phyloP scores from a whole-genome alignment of 495 filamentous ascomycete species.

The Polyplosphaeria fusca region DNA sequence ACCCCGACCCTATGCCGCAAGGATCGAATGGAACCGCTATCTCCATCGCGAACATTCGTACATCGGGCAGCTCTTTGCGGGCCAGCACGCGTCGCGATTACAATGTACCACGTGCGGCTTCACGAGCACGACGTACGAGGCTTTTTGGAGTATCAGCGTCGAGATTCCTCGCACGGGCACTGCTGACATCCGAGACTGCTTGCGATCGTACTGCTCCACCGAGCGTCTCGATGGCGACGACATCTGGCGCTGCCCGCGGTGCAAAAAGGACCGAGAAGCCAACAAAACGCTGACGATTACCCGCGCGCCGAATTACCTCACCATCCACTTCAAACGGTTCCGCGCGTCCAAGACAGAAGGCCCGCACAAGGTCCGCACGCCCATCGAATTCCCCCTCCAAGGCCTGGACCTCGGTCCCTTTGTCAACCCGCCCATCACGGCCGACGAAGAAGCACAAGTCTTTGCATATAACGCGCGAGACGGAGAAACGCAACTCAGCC shows the following conservation, averaged over 20 bases:
- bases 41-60: slow-evolving; percentile 65
- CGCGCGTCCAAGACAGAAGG: slow-evolving; percentile 54
- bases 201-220: slow-evolving; percentile 64
- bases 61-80: slow-evolving; percentile 66
- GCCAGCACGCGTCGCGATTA: slow-evolving; percentile 64
- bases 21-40: slow-evolving; percentile 66
- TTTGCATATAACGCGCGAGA: slow-evolving; percentile 4
- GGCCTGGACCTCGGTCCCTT: slow-evolving; percentile 62
- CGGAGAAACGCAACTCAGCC: not conserved
- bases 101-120: slow-evolving; percentile 61
- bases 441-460: slow-evolving; percentile 33
- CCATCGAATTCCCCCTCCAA: slow-evolving; percentile 65
- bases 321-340: slow-evolving; percentile 77
- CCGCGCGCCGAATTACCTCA: slow-evolving; percentile 65
- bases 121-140: slow-evolving; percentile 70
- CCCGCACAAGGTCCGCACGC: slow-evolving; percentile 63
- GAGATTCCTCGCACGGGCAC: slow-evolving; percentile 58
- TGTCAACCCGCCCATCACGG: slow-evolving; percentile 46
- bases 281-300: slow-evolving; percentile 73
- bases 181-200: slow-evolving; percentile 59
- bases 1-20: slow-evolving; percentile 57
- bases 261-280: slow-evolving; percentile 64
- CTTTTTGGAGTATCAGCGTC: slow-evolving; percentile 66
- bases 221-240: slow-evolving; percentile 66
- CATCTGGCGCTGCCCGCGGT: slow-evolving; percentile 68